Conservation (phyloP, 2,329 filamentous ascomycete genomes). For the Dothideomycetes sp. region DNA sequence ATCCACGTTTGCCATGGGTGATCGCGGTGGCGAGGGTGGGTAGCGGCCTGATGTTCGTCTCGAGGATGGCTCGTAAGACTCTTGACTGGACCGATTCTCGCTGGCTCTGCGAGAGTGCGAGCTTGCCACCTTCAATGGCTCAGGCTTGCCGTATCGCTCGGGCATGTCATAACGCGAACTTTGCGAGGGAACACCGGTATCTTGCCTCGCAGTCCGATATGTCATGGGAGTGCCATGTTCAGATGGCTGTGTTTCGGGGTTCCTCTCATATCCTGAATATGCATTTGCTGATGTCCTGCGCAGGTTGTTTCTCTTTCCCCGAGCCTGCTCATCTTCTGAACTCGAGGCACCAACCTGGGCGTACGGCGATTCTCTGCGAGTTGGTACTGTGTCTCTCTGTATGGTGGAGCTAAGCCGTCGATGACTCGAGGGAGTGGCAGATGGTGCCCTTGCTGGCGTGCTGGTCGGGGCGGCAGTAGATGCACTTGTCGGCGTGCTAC, state of each 20-base stretch:
- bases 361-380: background rate
- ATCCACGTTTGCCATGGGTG: slow-evolving; percentile 9
- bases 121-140: slow-evolving; percentile 6
- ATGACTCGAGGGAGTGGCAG: slow-evolving; percentile 1
- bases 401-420: no score
- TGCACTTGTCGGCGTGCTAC: background rate
- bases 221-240: no score
- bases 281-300: no score
- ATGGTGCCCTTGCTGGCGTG: slow-evolving; percentile 18
- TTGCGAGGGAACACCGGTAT: no score
- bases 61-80: slow-evolving; percentile 1
- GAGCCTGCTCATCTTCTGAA: slow-evolving; percentile 6
- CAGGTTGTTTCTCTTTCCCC: slow-evolving; percentile 1
- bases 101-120: background rate
- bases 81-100: slow-evolving; percentile 1
- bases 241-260: background rate
- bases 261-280: no score
- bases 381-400: background rate
- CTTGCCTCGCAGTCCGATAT: no score
- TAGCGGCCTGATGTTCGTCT: slow-evolving; percentile 7
- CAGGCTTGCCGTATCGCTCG: background rate
- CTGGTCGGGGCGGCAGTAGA: slow-evolving; percentile 10
- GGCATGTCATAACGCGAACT: background rate
- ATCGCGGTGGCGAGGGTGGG: slow-evolving; percentile 7
- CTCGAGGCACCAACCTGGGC: slow-evolving; percentile 4